Evolutionary conservation across 345 rosid genomes (phyloP).

Genomic region (Eucalyptus erythrocorys): DNA sequence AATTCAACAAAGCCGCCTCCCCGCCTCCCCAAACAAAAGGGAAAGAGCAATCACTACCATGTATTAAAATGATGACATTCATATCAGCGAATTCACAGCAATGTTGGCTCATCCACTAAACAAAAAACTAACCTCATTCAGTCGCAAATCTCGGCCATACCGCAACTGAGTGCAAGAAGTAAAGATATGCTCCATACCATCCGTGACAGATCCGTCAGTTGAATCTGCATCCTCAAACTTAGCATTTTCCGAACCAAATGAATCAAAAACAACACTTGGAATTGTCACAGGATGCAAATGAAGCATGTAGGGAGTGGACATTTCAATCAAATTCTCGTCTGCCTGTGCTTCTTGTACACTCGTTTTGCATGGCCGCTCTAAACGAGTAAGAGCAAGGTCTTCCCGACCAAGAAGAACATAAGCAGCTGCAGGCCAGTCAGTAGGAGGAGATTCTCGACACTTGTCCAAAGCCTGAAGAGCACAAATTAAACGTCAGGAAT

Average conservation of each 20-base stretch:
- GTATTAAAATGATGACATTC: neutral
- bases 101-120: neutral
- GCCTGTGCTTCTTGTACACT: conserved; percentile 48
- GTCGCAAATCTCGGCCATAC: conserved; percentile 87
- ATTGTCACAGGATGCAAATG: conserved; percentile 90
- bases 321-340: conserved; percentile 47
- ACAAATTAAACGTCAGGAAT: neutral
- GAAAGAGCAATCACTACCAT: neutral
- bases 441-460: conserved; percentile 91
- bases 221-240: conserved; percentile 76
- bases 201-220: conserved; percentile 60
- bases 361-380: conserved; percentile 31
- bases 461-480: conserved; percentile 67
- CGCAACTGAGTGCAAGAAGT: conserved; percentile 72
- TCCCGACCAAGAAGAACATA: conserved; percentile 92
- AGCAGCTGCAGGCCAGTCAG: conserved; percentile 92
- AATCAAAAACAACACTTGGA: conserved; percentile 71
- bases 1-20: neutral
- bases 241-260: conserved; percentile 45
- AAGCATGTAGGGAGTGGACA: conserved; percentile 91
- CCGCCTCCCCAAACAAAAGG: neutral
- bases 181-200: conserved; percentile 99
- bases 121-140: conserved; percentile 66
- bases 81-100: neutral
- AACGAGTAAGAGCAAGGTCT: conserved; percentile 69